Evolutionary conservation across 148 eudicot genomes (phyloP), one percentile per base, ranked within the genome.

Genomic region (Diospyros lotus): DNA sequence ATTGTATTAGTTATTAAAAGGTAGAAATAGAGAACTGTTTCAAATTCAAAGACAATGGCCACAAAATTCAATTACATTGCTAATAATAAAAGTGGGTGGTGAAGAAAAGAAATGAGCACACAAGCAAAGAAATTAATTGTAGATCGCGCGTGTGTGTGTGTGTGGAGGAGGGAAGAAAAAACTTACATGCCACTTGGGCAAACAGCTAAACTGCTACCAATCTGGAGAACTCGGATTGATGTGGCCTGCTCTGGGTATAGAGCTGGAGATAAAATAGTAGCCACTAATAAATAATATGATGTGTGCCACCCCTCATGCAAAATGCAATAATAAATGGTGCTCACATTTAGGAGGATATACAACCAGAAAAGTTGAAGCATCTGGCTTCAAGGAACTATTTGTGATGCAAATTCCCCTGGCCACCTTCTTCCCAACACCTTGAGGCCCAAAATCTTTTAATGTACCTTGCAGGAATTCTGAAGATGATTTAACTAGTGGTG

Each of bases 321-420:
- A 40, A 4, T 43, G 80, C 58, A 56, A 68, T 5, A 54, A 76
- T 6, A 53, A 63, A 9, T 13, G 66, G 71, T 63, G 50, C 18
- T 84, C 82, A 94, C 98, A 89, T 94, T 81, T 86, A 42, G 98
- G 98, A 81, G 97, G 98, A 77, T 61, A 87, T 64, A 94, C 89
- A 51, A 88, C 81, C 77, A 92, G 68, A 79, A 90, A 81, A 82
- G 84, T 94, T 41, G 89, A 81, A 55, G 69, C 82, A 82, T 90
- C 92, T 60, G 88, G 66, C 77, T 87, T 90, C 64, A 94, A 71
- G 14, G 96, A 83, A 68, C 76, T 82, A 12, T 79, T 85, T 55
- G 92, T 74, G 67, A 94, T 89, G 85, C 97, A 91, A 74, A 93
- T 86, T 69, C 87, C 97, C 82, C 96, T 88, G n/a, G 97, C 96